Evolutionary conservation across 129 eudicot species (phyloP), one percentile per base, ranked within the genome.

Genomic region (Flaveria bidentis): DNA sequence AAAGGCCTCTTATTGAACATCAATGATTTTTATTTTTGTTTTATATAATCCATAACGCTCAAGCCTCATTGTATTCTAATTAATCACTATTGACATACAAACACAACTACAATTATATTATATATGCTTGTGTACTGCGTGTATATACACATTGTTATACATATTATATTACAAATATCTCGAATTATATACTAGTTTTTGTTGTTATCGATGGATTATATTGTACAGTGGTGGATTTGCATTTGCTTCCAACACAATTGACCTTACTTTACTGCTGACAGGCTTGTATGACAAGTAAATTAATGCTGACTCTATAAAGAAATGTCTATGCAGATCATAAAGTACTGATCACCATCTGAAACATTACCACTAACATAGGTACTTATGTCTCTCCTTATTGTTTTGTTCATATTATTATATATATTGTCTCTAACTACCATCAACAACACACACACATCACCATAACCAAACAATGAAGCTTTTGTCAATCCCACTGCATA

Each of bases 311-410:
- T 36, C 65, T 71, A 39, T 63, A 64, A 22, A 64, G 68, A 65
- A 62, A 80, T 28, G 74, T 73, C 83, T 65, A 52, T 65, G 60
- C 49, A 52, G 11, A 73, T 73, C 69, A 73, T 80, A 80, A 66
- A 80, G 20, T 22, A 80, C 63, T 66, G 70, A 66, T 80, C 45
- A 66, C 69, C 75, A 73, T 73, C 60, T 73, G 75, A 55, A 80
- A 74, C 79, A 66, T 73, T 80, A 41, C 63, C 69, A 80, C 79
- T 69, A 65, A 65, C 60, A 12, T 72, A 64, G 83, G 69, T 65
- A 42, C 78, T 20, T 20, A 67, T 30, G 55, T 80, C 70, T 80
- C 75, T 67, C 70, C 79, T 53, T 42, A 49, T 28, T 79, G 46
- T 60, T 13, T 57, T 11, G 58, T 41, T 47, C 12, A 45, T 49